Evolutionary conservation across 202 grass and related monocot genomes (phyloP), one percentile per base, ranked within the genome.

Genomic region (Musa balbisiana): DNA sequence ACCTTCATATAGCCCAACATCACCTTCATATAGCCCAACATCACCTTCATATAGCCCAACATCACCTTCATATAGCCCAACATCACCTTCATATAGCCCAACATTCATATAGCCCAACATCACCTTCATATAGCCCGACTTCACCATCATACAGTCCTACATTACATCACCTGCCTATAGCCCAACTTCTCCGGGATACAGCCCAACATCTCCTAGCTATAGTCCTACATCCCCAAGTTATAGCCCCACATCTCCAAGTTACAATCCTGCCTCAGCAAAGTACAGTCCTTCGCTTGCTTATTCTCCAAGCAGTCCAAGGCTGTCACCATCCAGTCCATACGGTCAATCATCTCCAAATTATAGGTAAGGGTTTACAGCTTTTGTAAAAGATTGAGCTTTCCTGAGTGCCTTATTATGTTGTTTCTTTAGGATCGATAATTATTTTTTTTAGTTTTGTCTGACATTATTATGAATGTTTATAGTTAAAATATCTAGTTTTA

Each of bases 291-390:
- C 72, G 49, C 90, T 83, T 78, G 84, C 89, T 16, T 81, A 81
- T 67, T 81, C 79, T 22, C 79, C 79, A 24, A 81, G 79, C 43
- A 81, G 79, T 56, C 62, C 71, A 74, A 74, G 79, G 71, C 9
- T 81, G 62, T 67, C 70, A 63, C 71, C 71, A 16, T 98, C 93
- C 69, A 98, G 88, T 73, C 94, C 74, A 23, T 88, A 85, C 51
- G 80, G 85, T 27, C 86, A 87, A 67, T 88, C 85, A 22, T 96
- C 88, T 60, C 92, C 92, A 29, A 92, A 82, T 67, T 96, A 96
- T 81, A 96, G 92, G 92, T 96, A 80, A 43, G 33, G 33, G 5
- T 43, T 43, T 43, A 43, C 33, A 43, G 6, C 4, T 43, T 4
- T 43, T 43, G 33, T 43, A 6, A 43, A 43, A 43, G 0, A 43